These are phyloP conservation scores for Corymbia calophylla DNA, from an alignment of 441 rosid genomes.

Conservation along the genomic window DNA sequence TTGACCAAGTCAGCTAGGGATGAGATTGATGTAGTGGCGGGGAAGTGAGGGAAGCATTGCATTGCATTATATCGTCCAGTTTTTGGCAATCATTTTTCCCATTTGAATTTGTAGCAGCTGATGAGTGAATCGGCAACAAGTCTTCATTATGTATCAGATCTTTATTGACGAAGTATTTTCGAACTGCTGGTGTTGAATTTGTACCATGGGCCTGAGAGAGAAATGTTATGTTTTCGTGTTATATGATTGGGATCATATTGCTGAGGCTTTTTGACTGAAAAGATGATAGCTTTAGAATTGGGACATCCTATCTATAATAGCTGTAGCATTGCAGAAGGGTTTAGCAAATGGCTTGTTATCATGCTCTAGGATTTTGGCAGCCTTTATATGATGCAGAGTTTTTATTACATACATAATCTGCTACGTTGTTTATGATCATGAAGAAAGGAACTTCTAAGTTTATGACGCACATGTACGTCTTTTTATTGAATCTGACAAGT, in stretches of 20 bases:
- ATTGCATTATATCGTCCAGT: background rate
- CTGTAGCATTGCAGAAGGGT: background rate
- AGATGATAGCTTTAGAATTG: background rate
- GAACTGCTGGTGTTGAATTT: background rate
- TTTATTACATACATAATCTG: background rate
- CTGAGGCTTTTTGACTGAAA: background rate
- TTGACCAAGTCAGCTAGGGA: conserved; percentile 27
- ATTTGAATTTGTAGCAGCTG: background rate
- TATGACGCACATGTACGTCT: background rate
- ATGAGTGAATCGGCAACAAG: background rate
- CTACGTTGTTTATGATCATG: background rate
- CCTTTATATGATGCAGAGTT: background rate
- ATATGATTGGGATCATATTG: background rate
- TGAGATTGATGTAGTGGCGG: background rate
- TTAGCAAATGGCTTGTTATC: background rate
- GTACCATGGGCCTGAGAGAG: background rate
- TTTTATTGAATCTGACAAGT: background rate
- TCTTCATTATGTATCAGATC: rapidly evolving
- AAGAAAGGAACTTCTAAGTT: background rate
- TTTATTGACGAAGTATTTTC: background rate
- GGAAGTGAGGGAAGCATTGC: conserved; percentile 50
- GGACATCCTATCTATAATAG: background rate
- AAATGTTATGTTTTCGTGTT: background rate
- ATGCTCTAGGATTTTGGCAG: background rate
- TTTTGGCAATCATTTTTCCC: background rate